phyloP scores from a whole-genome alignment of 345 rosid species.

The Reutealis trisperma region DNA sequence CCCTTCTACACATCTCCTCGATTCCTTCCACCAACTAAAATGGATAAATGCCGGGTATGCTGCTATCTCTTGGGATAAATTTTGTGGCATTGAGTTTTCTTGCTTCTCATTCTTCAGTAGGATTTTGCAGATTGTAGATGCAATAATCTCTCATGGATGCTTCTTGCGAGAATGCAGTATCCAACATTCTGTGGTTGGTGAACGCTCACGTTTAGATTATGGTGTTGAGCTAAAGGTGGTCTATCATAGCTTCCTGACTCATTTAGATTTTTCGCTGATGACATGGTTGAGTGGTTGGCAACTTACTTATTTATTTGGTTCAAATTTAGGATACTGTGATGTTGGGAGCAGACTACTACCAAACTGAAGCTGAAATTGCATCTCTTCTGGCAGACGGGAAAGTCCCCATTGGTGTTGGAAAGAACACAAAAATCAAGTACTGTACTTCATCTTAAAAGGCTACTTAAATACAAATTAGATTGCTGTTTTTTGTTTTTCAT shows the following conservation, averaged over 20 bases:
- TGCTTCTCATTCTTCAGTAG: conserved; percentile 19
- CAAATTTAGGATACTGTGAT: conserved; percentile 71
- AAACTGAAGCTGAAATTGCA: conserved; percentile 91
- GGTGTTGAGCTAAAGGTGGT: conserved; percentile 88
- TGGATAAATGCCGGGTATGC: conserved; percentile 74
- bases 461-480: not conserved
- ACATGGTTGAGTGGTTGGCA: not conserved
- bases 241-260: not conserved
- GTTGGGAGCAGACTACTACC: conserved; percentile 92
- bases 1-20: conserved; percentile 95
- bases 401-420: conserved; percentile 85
- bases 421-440: conserved; percentile 78
- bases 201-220: conserved; percentile 81
- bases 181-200: conserved; percentile 83
- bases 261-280: not conserved
- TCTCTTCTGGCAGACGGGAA: conserved; percentile 80
- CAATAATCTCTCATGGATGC: conserved; percentile 94
- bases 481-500: not conserved
- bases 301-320: conserved; percentile 7
- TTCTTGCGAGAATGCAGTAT: conserved; percentile 80
- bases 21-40: conserved; percentile 86
- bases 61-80: conserved; percentile 3
- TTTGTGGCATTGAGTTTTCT: conserved; percentile 1
- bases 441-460: not conserved
- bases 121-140: conserved; percentile 64